Evolutionary conservation across 2,329 filamentous ascomycete genomes (phyloP).

Genomic region (Ceratocystis huliohia): DNA sequence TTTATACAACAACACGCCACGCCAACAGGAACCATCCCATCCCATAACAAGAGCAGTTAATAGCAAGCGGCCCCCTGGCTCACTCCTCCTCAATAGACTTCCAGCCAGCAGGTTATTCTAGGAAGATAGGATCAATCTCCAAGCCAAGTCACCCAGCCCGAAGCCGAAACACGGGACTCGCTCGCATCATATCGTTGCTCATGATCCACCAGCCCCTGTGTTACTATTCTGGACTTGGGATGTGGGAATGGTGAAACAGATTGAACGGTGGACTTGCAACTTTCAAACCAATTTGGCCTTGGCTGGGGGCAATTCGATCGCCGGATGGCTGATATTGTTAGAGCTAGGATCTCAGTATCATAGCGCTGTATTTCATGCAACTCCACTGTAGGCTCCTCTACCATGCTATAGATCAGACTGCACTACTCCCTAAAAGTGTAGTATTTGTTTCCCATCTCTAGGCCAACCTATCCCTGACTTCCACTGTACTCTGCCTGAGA

Average conservation of each 20-base stretch:
- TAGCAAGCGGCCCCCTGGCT: background rate
- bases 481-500: background rate
- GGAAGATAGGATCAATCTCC: background rate
- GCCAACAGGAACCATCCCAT: no score
- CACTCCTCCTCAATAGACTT: background rate
- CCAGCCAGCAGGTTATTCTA: background rate
- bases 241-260: conserved; percentile 2
- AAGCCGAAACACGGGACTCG: conserved; percentile 3
- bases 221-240: conserved; percentile 1
- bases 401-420: no score
- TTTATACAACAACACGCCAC: background rate
- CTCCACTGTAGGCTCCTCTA: background rate
- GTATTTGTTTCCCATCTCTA: background rate
- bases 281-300: background rate
- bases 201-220: background rate
- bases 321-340: background rate
- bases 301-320: background rate
- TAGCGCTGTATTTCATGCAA: no score
- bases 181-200: background rate
- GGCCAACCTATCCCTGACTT: background rate
- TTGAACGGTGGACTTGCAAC: background rate
- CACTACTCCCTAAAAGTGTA: no score
- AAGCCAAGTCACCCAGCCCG: background rate
- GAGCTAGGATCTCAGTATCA: background rate
- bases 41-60: no score